phyloP scores from a whole-genome alignment of 1,284 basidiomycete species.

The Cutaneotrichosporon cutaneum region DNA sequence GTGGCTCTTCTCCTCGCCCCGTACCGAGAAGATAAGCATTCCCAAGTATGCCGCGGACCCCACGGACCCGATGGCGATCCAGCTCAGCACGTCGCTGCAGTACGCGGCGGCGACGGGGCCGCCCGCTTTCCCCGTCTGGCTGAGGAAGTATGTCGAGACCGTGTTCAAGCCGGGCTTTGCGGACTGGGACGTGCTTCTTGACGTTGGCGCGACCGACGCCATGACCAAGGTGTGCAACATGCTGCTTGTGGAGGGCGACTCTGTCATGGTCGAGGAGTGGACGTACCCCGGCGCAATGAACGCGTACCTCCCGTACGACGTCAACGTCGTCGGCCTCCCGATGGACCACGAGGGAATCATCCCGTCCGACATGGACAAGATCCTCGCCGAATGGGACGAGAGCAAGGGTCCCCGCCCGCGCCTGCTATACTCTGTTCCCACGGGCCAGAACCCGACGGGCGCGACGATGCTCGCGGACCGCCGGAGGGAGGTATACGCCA shows the following conservation, averaged over 20 bases:
- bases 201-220: conserved; percentile 75
- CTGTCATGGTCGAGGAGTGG: conserved; percentile 63
- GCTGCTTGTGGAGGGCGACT: conserved; percentile 73
- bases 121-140: conserved; percentile 47
- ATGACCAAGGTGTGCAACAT: conserved; percentile 55
- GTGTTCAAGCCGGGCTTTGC: conserved; percentile 68
- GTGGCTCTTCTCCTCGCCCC: conserved; percentile 58
- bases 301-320: conserved; percentile 44
- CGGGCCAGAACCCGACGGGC: conserved; percentile 71
- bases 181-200: conserved; percentile 65
- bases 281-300: conserved; percentile 54
- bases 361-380: conserved; percentile 61
- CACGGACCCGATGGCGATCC: conserved; percentile 55
- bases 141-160: conserved; percentile 61
- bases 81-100: conserved; percentile 68
- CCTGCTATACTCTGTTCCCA: conserved; percentile 63
- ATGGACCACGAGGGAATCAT: conserved; percentile 74
- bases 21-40: conserved; percentile 56
- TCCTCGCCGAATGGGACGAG: conserved; percentile 67
- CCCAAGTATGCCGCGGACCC: conserved; percentile 58
- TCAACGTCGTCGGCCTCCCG: conserved; percentile 54
- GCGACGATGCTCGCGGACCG: conserved; percentile 65
- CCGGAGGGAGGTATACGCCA: conserved; percentile 74
- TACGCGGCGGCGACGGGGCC: conserved; percentile 59
- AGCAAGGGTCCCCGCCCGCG: conserved; percentile 57